Conservation (phyloP, 495 filamentous ascomycete genomes). For the Hyaloscypha finlandica region DNA sequence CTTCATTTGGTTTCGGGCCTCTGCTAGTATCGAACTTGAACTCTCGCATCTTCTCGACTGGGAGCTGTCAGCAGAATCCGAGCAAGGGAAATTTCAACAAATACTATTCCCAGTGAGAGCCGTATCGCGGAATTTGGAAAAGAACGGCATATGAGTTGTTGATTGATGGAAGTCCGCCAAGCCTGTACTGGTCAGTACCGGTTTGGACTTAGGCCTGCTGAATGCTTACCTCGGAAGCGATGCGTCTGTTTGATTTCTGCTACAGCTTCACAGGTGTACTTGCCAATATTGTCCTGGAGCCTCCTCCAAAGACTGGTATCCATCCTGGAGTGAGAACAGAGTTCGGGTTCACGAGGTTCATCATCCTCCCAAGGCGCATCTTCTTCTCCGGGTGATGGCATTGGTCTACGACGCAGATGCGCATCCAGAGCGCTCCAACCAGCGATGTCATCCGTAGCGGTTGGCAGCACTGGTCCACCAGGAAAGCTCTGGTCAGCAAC, state of each 20-base stretch:
- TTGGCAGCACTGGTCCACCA: too few species aligned
- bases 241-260: slow-evolving; percentile 78
- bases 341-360: neutral
- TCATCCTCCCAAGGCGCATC: neutral
- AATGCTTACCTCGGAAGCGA: slow-evolving; percentile 70
- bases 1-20: slow-evolving; percentile 56
- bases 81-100: slow-evolving; percentile 14
- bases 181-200: slow-evolving; percentile 29
- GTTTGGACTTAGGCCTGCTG: neutral
- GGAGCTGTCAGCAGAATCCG: slow-evolving; percentile 13
- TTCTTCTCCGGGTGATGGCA: neutral
- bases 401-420: neutral
- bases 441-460: too few species aligned
- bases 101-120: slow-evolving; percentile 67
- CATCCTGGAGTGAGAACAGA: slow-evolving; percentile 34
- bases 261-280: slow-evolving; percentile 69
- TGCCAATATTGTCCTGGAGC: slow-evolving; percentile 68
- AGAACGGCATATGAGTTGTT: slow-evolving; percentile 60
- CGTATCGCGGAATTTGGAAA: slow-evolving; percentile 62
- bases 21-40: slow-evolving; percentile 70
- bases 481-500: too few species aligned
- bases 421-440: too few species aligned
- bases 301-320: slow-evolving; percentile 60
- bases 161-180: slow-evolving; percentile 76
- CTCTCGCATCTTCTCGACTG: slow-evolving; percentile 59